Evolutionary conservation across 768 basidiomycete species (phyloP).

Genomic region (Phanerochaete sordida): DNA sequence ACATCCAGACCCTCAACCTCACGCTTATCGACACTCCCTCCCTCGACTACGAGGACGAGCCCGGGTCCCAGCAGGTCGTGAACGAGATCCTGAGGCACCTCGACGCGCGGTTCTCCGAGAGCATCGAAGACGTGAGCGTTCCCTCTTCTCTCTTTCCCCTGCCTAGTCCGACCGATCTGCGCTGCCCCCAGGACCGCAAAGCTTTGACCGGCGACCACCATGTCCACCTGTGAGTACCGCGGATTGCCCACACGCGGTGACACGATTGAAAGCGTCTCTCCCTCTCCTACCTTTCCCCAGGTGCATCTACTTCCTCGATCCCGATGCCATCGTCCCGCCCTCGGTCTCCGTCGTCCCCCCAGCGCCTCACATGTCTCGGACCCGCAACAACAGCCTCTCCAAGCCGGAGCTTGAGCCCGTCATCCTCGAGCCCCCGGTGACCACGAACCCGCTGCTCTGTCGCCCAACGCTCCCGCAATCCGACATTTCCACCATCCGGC

Average conservation of each 20-base stretch:
- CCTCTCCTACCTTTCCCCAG: constrained; percentile 32
- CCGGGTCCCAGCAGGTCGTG: constrained; percentile 58
- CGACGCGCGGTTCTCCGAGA: constrained; percentile 70
- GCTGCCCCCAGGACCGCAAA: constrained; percentile 60
- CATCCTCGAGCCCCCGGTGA: constrained; percentile 76
- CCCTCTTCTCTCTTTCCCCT: constrained; percentile 5
- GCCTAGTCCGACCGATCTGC: neutral
- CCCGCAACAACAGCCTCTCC: constrained; percentile 69
- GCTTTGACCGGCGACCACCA: constrained; percentile 69
- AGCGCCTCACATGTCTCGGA: constrained; percentile 62
- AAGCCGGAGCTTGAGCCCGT: constrained; percentile 71
- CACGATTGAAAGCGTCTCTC: neutral
- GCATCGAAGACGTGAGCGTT: constrained; percentile 69
- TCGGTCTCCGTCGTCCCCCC: constrained; percentile 60
- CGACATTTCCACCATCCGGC: constrained; percentile 77
- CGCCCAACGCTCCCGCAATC: constrained; percentile 63
- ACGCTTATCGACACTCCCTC: constrained; percentile 82
- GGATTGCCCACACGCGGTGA: constrained; percentile 5
- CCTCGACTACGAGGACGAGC: constrained; percentile 68
- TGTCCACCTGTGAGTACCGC: constrained; percentile 66
- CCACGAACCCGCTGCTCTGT: constrained; percentile 65
- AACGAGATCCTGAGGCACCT: constrained; percentile 68
- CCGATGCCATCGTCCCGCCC: constrained; percentile 73
- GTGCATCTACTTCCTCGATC: constrained; percentile 87
- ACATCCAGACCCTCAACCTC: constrained; percentile 61